Percentiles rank a stretch among this genome's conserved stretches.
phyloP scores from a whole-genome alignment of 805 yeast species.

The Yarrowia porcina region DNA sequence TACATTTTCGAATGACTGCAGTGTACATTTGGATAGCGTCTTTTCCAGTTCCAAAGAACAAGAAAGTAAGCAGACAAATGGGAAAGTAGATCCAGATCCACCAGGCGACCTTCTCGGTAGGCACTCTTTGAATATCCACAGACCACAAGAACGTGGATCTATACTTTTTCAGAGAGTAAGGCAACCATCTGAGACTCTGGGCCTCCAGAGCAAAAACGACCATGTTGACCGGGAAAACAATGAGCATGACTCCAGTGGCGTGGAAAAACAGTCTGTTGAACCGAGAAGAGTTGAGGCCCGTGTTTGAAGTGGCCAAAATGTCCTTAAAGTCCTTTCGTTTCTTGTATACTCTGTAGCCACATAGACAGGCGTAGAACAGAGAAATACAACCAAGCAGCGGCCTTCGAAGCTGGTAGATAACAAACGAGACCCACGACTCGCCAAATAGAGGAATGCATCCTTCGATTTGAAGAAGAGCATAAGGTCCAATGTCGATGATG shows the following conservation, averaged over 20 bases:
- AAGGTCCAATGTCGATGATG: background rate
- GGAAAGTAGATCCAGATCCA: slow-evolving; percentile 11
- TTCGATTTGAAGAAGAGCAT: background rate
- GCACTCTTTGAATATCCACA: background rate
- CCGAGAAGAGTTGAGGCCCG: background rate
- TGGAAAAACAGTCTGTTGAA: background rate
- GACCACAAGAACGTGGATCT: background rate
- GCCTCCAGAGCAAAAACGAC: background rate
- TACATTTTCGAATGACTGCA: background rate
- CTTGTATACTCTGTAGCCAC: background rate
- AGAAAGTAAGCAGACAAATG: background rate
- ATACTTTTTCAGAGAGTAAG: background rate
- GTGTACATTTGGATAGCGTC: background rate
- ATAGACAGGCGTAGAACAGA: background rate
- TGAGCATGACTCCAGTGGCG: background rate
- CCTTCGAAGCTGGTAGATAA: background rate
- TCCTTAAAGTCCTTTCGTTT: slow-evolving; percentile 4
- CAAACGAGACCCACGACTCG: slow-evolving; percentile 4
- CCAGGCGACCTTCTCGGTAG: background rate
- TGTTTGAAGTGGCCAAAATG: slow-evolving; percentile 8
- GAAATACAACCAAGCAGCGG: background rate
- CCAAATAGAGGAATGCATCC: background rate
- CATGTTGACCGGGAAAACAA: background rate
- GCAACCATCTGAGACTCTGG: too few relatives aligned
- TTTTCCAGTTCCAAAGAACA: slow-evolving; percentile 11